phyloP scores from a whole-genome alignment of 2,329 filamentous ascomycete genomes.

The Paramyrothecium sp. region DNA sequence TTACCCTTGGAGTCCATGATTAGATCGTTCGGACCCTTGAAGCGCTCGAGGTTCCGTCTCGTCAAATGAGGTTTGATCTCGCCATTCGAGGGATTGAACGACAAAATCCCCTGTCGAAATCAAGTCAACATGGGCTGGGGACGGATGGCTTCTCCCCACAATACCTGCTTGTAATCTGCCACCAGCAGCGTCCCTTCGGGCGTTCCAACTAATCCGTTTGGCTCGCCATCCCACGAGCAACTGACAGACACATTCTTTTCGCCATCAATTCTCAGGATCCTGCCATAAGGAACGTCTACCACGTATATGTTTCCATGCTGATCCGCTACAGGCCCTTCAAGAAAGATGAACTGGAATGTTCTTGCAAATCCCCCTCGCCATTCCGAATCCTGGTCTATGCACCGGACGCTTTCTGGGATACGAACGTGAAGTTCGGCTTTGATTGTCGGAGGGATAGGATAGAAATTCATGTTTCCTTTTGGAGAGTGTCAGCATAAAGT shows the following conservation, averaged over 20 bases:
- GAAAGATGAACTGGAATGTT: conserved; percentile 34
- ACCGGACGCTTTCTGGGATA: conserved; percentile 32
- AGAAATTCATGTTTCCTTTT: conserved; percentile 29
- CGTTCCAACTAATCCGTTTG: conserved; percentile 34
- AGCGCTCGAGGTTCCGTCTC: conserved; percentile 37
- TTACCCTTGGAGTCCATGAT: conserved; percentile 33
- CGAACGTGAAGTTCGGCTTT: conserved; percentile 31
- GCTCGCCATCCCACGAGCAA: conserved; percentile 36
- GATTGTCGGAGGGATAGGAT: conserved; percentile 26
- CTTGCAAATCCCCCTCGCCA: conserved; percentile 35
- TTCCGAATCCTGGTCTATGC: conserved; percentile 29
- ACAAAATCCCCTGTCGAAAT: conserved; percentile 30
- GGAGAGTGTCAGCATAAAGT: background rate
- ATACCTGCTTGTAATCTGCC: conserved; percentile 41
- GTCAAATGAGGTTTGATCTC: conserved; percentile 27
- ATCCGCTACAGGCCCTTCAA: conserved; percentile 34
- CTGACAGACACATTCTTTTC: conserved; percentile 25
- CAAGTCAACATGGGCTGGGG: background rate
- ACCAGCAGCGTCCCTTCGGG: conserved; percentile 30
- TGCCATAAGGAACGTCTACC: conserved; percentile 37
- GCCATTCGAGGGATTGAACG: conserved; percentile 26
- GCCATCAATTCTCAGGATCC: conserved; percentile 31
- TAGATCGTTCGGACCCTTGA: conserved; percentile 42
- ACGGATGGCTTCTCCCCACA: background rate
- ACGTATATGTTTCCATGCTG: conserved; percentile 31